phyloP scores from a whole-genome alignment of 306 rosid genomes.

The Quercus ilex region DNA sequence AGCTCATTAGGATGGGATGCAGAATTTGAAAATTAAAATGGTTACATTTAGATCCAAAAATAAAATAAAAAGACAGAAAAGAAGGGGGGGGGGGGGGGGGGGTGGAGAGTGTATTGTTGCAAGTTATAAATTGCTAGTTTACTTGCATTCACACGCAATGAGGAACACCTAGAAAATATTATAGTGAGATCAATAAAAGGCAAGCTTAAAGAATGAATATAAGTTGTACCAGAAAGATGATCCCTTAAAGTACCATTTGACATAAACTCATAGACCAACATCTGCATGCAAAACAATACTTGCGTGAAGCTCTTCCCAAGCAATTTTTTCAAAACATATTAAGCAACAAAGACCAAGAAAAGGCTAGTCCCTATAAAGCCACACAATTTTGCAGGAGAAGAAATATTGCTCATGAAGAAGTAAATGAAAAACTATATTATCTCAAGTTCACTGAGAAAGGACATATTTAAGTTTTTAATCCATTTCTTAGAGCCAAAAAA shows the following conservation, averaged over 20 bases:
- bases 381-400: neutral
- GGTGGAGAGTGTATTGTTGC: no score
- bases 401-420: neutral
- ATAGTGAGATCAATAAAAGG: neutral
- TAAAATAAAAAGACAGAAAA: no score
- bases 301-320: neutral
- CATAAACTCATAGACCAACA: constrained; percentile 89
- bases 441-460: neutral
- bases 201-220: constrained; percentile 12
- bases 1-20: neutral
- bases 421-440: neutral
- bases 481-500: neutral
- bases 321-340: constrained; percentile 4
- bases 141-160: no score
- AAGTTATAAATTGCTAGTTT: no score
- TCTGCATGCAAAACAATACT: constrained; percentile 43
- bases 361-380: neutral
- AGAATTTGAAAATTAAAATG: no score
- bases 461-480: neutral
- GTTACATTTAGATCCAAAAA: no score
- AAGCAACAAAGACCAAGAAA: constrained; percentile 13
- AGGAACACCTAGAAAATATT: no score
- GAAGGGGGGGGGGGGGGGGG: no score
- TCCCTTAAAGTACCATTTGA: constrained; percentile 84
- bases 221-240: constrained; percentile 65